Conservation (phyloP, 2,329 filamentous ascomycete species). For the Claviceps africana region DNA sequence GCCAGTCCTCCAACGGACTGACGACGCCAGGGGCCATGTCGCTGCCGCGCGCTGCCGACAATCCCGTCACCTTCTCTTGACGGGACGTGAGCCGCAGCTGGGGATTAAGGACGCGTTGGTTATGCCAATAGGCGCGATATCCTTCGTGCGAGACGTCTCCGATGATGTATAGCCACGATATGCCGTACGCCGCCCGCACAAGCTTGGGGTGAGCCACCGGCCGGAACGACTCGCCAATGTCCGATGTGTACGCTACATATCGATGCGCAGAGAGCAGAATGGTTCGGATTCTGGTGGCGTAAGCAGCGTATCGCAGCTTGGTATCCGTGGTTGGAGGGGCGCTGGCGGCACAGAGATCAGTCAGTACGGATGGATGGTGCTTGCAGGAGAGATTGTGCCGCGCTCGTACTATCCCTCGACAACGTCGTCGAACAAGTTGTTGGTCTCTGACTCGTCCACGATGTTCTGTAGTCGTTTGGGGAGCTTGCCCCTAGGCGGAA, state of each 20-base stretch:
- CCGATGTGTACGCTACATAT: constrained; percentile 93
- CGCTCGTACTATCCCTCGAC: constrained; percentile 62
- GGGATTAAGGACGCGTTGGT: constrained; percentile 62
- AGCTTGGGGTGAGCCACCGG: constrained; percentile 78
- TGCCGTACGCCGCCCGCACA: constrained; percentile 69
- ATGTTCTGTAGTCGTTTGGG: constrained; percentile 42
- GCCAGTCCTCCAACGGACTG: constrained; percentile 73
- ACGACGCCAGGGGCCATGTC: constrained; percentile 27
- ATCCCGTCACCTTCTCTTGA: constrained; percentile 34
- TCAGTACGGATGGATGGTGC: constrained; percentile 2
- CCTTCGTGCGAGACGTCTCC: constrained; percentile 89
- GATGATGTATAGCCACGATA: constrained; percentile 85
- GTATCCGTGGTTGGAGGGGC: constrained; percentile 67
- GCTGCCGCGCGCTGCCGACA: constrained; percentile 19
- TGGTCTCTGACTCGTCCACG: constrained; percentile 40
- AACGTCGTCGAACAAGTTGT: constrained; percentile 64
- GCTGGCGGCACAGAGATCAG: constrained; percentile 13
- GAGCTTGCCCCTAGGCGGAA: constrained; percentile 36
- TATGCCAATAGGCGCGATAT: constrained; percentile 85
- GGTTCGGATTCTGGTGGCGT: constrained; percentile 71
- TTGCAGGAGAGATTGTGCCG: constrained; percentile 2
- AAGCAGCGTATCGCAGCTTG: constrained; percentile 80
- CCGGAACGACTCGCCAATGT: constrained; percentile 92
- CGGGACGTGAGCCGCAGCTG: constrained; percentile 39
- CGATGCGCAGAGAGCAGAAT: constrained; percentile 82